Evolutionary conservation across 345 rosid species (phyloP), one percentile per base, ranked within the genome.

Genomic region (Citrus mangshanensis): DNA sequence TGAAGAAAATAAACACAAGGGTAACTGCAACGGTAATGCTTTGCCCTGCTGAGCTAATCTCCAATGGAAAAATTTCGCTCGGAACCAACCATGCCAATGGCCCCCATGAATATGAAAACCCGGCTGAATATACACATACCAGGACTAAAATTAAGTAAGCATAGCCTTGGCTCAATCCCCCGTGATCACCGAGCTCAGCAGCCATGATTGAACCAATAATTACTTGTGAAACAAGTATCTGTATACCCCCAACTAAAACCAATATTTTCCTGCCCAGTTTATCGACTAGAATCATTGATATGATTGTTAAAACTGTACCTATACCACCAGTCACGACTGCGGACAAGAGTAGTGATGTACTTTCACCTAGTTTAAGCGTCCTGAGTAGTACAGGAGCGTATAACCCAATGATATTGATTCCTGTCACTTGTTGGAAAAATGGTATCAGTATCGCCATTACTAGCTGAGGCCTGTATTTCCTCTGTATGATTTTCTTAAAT

Each of bases 361-460:
- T 90, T 58, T 88, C 92, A 19, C 92, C 88, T 16, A 88, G 84
- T 6, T 96, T 93, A 5, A 93, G 83, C 38, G 93, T 89, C 82
- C 92, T 82, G 79, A 89, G 89, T 19, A 93, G 80, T 46, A 93
- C 75, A 2, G 97, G 97, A 0, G 94, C 93, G 9, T 95, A 93
- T 78, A 95, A 95, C 32, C 81, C 78, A 2, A 91, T 88, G 72
- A 91, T 91, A 27, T 95, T 88, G 77, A 94, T 89, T 1, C 97
- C 97, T 0, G 97, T 93, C 38, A 91, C 91, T 69, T 89, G 91
- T 54, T 91, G 95, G 80, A 90, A 93, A 73, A 90, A 86, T 6
- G 98, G 97, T 76, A 91, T 88, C 4, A 79, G 85, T 2, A 91
- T 71, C 12, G 97, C 90, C 97, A 90, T 90, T 42, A 89, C 87